Conservation (phyloP, 164 flowering plant genomes). For the Vitis labrusca region DNA sequence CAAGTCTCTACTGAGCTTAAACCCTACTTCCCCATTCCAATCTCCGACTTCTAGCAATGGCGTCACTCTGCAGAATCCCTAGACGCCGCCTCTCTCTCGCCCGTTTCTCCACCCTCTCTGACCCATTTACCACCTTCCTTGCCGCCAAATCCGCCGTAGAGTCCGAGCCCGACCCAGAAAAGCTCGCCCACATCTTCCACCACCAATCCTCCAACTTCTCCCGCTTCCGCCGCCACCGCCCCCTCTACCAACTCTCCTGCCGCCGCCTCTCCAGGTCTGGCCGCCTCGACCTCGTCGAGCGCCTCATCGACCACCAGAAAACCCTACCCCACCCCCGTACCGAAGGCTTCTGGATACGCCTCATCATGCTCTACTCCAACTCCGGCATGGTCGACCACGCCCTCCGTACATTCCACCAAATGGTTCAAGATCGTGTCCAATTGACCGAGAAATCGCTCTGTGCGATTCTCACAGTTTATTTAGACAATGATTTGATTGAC, state of each 20-base stretch:
- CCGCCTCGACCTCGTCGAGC: slow-evolving; percentile 28
- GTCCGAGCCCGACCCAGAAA: slow-evolving; percentile 22
- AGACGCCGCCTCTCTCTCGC: slow-evolving; percentile 4
- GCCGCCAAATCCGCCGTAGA: slow-evolving; percentile 20
- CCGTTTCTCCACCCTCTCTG: slow-evolving; percentile 11
- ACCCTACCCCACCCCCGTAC: slow-evolving; percentile 1
- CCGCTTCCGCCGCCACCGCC: slow-evolving; percentile 24
- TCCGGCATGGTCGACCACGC: slow-evolving; percentile 31
- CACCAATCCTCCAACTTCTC: slow-evolving; percentile 13
- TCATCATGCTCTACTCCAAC: slow-evolving; percentile 31
- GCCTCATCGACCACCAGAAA: slow-evolving; percentile 21
- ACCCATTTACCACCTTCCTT: slow-evolving; percentile 4
- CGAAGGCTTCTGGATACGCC: slow-evolving; percentile 38
- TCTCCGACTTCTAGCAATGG: slow-evolving; percentile 3
- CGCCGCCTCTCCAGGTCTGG: slow-evolving; percentile 18
- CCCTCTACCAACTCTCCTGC: slow-evolving; percentile 20
- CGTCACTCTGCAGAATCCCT: slow-evolving; percentile 13
- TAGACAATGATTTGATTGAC: slow-evolving; percentile 13
- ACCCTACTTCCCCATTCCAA: too few species aligned
- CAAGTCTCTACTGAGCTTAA: too few species aligned
- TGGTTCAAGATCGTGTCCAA: slow-evolving; percentile 19
- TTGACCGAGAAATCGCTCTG: slow-evolving; percentile 28
- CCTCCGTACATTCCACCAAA: slow-evolving; percentile 22
- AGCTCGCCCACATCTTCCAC: slow-evolving; percentile 22
- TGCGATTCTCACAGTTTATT: slow-evolving; percentile 23